A percentile compares a stretch with the other conserved stretches of the same genome.
These are phyloP conservation scores for Monotropa hypopitys DNA, from an alignment of 179 eudicot genomes.

Conservation along the genomic window DNA sequence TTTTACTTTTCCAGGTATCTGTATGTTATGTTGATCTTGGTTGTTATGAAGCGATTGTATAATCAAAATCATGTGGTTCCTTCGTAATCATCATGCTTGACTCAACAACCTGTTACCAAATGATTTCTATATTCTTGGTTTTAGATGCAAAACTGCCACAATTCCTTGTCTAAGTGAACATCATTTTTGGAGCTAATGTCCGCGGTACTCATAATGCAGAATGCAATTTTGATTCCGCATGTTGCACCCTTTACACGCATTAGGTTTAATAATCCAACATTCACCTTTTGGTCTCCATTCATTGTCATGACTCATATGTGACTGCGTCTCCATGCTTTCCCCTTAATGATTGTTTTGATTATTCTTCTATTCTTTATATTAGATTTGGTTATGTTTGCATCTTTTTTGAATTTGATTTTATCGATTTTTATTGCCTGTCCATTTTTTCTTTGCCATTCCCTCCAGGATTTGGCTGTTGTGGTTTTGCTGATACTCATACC, in stretches of 20 bases:
- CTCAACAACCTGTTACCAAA: too few relatives aligned
- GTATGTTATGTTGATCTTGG: background rate
- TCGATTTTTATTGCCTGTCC: background rate
- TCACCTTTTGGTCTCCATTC: background rate
- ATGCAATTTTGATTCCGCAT: background rate
- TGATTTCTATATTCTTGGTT: background rate
- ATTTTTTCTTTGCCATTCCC: slow-evolving; percentile 1
- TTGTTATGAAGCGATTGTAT: background rate
- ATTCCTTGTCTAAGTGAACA: background rate
- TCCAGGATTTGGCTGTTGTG: slow-evolving; percentile 97
- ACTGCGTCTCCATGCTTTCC: background rate
- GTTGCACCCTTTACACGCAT: background rate
- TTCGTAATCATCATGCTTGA: background rate
- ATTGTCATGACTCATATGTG: background rate
- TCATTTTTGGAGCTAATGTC: background rate
- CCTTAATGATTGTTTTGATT: background rate
- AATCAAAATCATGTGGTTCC: background rate
- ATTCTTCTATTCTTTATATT: too few relatives aligned
- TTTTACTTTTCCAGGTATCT: slow-evolving; percentile 85
- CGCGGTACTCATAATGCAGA: background rate
- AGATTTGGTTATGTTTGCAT: background rate
- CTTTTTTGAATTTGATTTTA: background rate
- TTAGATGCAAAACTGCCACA: background rate
- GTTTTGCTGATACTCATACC: slow-evolving; percentile 96
- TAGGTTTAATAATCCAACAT: background rate